phyloP scores from a whole-genome alignment of 768 basidiomycete species.

The Nidula microcarpa region DNA sequence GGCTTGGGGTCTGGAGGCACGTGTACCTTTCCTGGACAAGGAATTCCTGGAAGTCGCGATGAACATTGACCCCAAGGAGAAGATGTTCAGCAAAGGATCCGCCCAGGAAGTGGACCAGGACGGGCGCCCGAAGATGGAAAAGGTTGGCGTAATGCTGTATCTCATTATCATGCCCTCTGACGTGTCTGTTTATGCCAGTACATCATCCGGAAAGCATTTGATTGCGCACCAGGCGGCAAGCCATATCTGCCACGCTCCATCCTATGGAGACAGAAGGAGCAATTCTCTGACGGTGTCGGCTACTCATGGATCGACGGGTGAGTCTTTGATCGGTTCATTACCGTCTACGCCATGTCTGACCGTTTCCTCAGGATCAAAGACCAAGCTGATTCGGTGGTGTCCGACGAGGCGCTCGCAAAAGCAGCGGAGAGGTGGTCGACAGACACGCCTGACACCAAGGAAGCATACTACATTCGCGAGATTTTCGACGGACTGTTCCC shows the following conservation, averaged over 20 bases:
- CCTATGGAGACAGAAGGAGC: constrained; percentile 98
- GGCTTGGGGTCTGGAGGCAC: constrained; percentile 99
- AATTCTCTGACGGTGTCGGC: constrained; percentile 98
- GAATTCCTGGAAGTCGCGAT: constrained; percentile 91
- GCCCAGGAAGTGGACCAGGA: constrained; percentile 76
- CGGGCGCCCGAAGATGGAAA: constrained; percentile 92
- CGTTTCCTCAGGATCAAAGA: constrained; percentile 74
- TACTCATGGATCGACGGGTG: constrained; percentile 99
- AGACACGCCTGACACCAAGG: constrained; percentile 92
- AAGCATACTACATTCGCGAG: constrained; percentile 91
- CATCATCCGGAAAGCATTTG: constrained; percentile 94
- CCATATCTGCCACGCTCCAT: constrained; percentile 93
- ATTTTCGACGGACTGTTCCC: constrained; percentile 92
- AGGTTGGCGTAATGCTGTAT: constrained; percentile 42
- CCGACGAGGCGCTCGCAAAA: constrained; percentile 78
- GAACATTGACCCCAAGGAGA: constrained; percentile 84
- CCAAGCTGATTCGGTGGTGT: constrained; percentile 69
- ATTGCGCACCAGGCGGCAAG: constrained; percentile 79
- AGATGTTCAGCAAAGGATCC: constrained; percentile 85
- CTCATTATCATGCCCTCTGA: too few relatives aligned
- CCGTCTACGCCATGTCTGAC: constrained; percentile 1
- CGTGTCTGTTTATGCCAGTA: constrained; percentile 46
- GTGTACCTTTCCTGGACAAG: constrained; percentile 98
- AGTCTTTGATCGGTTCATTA: constrained; percentile 8
- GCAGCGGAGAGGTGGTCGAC: constrained; percentile 71